Conservation (phyloP, 495 filamentous ascomycete genomes). For the Hypoxylon lienhwacheense region DNA sequence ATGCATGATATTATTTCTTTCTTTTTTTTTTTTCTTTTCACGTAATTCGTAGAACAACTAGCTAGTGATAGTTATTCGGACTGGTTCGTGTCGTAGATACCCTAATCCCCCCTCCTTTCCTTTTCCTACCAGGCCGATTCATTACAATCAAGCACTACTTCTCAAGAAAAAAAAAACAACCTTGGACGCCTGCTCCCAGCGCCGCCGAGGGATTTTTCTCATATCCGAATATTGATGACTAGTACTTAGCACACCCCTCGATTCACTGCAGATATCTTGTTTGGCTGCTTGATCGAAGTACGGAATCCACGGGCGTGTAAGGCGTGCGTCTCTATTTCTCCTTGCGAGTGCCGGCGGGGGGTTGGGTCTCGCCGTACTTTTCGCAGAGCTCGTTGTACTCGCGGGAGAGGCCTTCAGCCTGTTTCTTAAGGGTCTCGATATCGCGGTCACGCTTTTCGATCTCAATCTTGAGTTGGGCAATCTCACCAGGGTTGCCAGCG, state of each 20-base stretch:
- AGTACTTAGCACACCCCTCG: background rate
- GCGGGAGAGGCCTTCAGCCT: constrained; percentile 69
- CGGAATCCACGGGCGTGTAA: background rate
- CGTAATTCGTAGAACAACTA: no score
- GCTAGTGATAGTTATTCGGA: no score
- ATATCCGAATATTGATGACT: no score
- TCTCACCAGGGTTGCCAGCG: constrained; percentile 62
- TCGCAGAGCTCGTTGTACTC: constrained; percentile 87
- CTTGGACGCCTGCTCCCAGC: background rate
- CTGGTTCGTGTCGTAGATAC: no score
- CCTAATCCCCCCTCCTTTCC: no score
- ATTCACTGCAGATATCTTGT: background rate
- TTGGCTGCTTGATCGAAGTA: background rate
- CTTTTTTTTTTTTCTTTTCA: no score
- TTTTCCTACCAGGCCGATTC: no score
- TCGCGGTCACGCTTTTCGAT: constrained; percentile 71
- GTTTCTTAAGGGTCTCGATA: constrained; percentile 81
- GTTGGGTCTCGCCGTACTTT: constrained; percentile 62
- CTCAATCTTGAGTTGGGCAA: constrained; percentile 66
- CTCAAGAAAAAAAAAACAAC: no score
- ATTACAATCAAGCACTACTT: no score
- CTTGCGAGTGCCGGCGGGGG: constrained; percentile 65
- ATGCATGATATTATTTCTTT: no score
- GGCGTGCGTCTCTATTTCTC: constrained; percentile 52
- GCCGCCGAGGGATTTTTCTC: no score